Evolutionary conservation across 768 basidiomycete species (phyloP).

Genomic region (Dacryopinax spathularia): DNA sequence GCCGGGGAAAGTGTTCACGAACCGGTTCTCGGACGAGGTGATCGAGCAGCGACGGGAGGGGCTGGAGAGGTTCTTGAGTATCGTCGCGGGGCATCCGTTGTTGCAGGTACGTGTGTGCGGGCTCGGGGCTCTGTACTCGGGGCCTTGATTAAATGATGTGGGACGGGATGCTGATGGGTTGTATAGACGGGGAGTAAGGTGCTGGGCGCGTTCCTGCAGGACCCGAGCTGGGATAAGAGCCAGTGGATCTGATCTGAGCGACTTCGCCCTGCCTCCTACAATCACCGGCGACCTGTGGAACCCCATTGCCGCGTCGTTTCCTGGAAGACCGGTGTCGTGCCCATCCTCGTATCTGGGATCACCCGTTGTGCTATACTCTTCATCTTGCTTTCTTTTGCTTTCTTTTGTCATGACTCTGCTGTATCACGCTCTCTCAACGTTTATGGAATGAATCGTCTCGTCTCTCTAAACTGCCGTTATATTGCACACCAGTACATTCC

Average conservation of each 20-base stretch:
- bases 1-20: constrained; percentile 97
- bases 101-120: constrained; percentile 54
- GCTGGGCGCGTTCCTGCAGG: constrained; percentile 87
- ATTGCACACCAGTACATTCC: too few species aligned
- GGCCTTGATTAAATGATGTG: too few species aligned
- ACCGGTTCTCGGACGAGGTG: constrained; percentile 93
- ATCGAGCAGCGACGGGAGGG: constrained; percentile 88
- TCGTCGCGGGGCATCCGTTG: constrained; percentile 94
- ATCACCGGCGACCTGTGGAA: background rate
- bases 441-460: background rate
- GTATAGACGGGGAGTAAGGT: constrained; percentile 86
- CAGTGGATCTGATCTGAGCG: constrained; percentile 48
- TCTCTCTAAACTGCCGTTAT: too few species aligned
- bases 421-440: background rate
- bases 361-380: too few species aligned
- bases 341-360: background rate
- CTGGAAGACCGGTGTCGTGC: background rate
- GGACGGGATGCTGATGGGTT: background rate
- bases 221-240: constrained; percentile 76
- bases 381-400: background rate
- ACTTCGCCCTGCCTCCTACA: background rate
- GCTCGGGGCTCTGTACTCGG: background rate
- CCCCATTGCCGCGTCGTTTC: background rate
- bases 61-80: constrained; percentile 82
- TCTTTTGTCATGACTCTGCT: background rate